Percentiles rank a stretch among this genome's conserved stretches.
Evolutionary conservation across 106 monocot species (phyloP).

Genomic region (Dendrobium huoshanense): DNA sequence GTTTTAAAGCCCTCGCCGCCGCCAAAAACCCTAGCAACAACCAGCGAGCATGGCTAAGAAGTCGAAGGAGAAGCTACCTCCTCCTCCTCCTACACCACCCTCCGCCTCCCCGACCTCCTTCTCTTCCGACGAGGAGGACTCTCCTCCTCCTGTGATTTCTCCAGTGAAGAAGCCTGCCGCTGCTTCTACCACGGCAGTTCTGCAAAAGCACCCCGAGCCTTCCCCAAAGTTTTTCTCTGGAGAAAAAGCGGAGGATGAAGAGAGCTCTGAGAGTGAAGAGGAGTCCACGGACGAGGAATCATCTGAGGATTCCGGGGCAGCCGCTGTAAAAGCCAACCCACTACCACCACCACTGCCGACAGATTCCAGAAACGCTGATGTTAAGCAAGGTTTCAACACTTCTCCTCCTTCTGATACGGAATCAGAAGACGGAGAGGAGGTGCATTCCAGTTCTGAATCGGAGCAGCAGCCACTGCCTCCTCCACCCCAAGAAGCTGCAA

Average conservation of each 20-base stretch:
- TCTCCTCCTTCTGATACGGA: background rate
- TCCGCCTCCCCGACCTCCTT: background rate
- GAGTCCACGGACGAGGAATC: background rate
- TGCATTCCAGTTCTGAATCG: background rate
- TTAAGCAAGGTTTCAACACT: background rate
- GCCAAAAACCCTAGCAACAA: background rate
- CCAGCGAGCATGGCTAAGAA: background rate
- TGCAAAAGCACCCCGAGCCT: background rate
- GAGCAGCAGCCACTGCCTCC: background rate
- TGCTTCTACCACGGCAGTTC: background rate
- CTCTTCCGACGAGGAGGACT: background rate
- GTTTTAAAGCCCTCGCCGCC: background rate
- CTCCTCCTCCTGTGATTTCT: background rate
- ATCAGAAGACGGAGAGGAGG: slow-evolving; percentile 2
- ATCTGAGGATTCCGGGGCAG: slow-evolving; percentile 3
- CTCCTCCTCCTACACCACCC: background rate
- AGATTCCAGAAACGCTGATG: background rate
- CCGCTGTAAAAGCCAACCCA: background rate
- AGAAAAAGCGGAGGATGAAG: background rate
- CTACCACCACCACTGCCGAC: background rate
- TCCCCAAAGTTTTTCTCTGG: background rate
- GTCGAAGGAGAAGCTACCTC: background rate
- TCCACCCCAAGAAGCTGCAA: background rate
- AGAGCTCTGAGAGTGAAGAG: background rate
- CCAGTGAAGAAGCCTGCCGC: background rate